Evolutionary conservation across 768 basidiomycete species (phyloP), one percentile per base, ranked within the genome.

Genomic region (Pleurotus ostreatus): DNA sequence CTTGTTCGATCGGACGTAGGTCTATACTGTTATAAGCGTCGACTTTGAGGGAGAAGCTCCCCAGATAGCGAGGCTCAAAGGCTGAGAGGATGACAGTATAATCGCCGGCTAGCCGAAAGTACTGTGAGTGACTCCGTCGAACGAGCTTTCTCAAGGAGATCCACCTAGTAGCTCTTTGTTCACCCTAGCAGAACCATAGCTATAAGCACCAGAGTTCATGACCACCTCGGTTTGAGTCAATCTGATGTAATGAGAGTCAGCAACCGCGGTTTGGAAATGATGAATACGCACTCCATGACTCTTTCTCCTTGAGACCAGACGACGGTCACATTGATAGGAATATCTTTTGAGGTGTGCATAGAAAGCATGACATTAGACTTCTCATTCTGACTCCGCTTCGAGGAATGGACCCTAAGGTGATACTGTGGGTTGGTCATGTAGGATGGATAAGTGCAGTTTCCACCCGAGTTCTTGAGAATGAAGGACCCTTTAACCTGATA

Each of bases 381-480:
- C 62, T 66, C 26, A 49, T 39, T 51, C 20, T 43, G 16, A 46
- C 61, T 57, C 54, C 57, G 53, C 40, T 61, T 65, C 1, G 70
- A 63, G 3, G 80, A 72, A 53, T 77, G 72, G 16, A 96, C 70
- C 5, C 71, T 77, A 12, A 98, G 73, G 55, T 79, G 78, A 69
- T 92, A 98, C 65, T 97, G 93, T 0, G 95, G 95, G 65, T 98
- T 98, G 48, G 82, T 69, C 85, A 96, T 89, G 69, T 89, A 97
- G 0, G 88, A 86, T 0, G 91, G 83, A 60, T 84, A 76, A 4
- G 83, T 81, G 55, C 85, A 81, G 64, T 94, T 95, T 1, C 96
- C 96, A 0, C 96, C 96, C 0, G 91, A 81, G 25, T 83, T 92
- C 61, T 84, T 85, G 37, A 71, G 78, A 0, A 85, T 86, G 59